These are phyloP conservation scores for Trifolium pratense DNA, from an alignment of 306 rosid genomes.

Conservation along the genomic window DNA sequence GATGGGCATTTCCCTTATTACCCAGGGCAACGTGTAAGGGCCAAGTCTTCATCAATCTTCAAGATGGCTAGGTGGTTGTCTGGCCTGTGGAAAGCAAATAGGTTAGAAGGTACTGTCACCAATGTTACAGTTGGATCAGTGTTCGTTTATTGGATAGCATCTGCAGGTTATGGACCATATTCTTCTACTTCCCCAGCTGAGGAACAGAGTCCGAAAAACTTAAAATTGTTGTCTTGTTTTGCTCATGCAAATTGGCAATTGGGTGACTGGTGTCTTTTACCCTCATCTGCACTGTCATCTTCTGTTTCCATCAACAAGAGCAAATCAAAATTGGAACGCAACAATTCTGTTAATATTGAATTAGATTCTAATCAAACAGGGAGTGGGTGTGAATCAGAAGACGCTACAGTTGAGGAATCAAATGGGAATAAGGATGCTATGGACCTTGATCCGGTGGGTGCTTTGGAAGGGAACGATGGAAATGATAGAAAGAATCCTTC, in stretches of 20 bases:
- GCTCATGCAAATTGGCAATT: slow-evolving; percentile 95
- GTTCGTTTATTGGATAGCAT: slow-evolving; percentile 94
- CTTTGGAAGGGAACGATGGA: slow-evolving; percentile 57
- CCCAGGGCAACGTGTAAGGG: slow-evolving; percentile 97
- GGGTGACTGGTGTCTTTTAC: slow-evolving; percentile 98
- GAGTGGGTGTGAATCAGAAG: slow-evolving; percentile 80
- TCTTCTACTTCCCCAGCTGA: slow-evolving; percentile 93
- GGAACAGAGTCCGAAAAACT: slow-evolving; percentile 91
- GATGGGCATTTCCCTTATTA: slow-evolving; percentile 95
- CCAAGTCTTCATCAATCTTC: slow-evolving; percentile 90
- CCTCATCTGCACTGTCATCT: slow-evolving; percentile 49
- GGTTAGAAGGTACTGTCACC: slow-evolving; percentile 92
- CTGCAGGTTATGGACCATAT: slow-evolving; percentile 96
- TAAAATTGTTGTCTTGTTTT: slow-evolving; percentile 86
- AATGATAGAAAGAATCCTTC: slow-evolving; percentile 52
- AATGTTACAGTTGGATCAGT: slow-evolving; percentile 95
- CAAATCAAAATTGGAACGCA: slow-evolving; percentile 60
- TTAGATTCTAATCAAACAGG: slow-evolving; percentile 69
- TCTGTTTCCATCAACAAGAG: slow-evolving; percentile 57
- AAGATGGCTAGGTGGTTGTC: slow-evolving; percentile 95
- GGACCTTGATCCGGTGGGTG: slow-evolving; percentile 66
- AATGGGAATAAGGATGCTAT: slow-evolving; percentile 62
- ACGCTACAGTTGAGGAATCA: slow-evolving; percentile 65
- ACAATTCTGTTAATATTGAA: slow-evolving; percentile 58
- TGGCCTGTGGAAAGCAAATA: slow-evolving; percentile 94